Evolutionary conservation across 2,329 filamentous ascomycete species (phyloP), one percentile per base, ranked within the genome.

Genomic region (Colletotrichum australisinense): DNA sequence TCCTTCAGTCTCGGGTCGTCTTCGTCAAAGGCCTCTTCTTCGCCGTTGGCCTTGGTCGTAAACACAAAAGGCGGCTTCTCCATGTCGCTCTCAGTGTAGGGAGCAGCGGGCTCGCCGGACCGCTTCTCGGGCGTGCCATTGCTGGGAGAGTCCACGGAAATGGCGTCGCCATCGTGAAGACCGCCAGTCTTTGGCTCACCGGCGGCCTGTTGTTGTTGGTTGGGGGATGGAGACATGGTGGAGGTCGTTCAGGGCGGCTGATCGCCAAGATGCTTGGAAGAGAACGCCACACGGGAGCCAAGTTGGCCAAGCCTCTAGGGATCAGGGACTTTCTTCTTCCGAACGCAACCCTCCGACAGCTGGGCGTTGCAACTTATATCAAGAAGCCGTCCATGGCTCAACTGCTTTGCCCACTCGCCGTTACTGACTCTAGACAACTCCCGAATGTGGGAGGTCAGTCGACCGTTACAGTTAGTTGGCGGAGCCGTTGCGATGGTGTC

Each of bases 1-100:
- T 89, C 86, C 62, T 80, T 84, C 60, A 91, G 83, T 59, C 88
- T 85, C 6, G 86, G 84, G 69, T 89, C 84, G n/a, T 88, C 81
- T 55, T 87, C 86, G 7, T 78, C 77, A 57, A 84, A 79, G n/a
- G 76, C 75, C 60, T 79, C 77, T 63, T 83, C 76, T 62, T 67
- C 42, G 73, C 75, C 28, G 62, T 76, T 67, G 73, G 73, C 35
- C 73, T 75, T 53, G 42, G 76, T 57, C 2, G 75, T 76, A 53
- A 74, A 76, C 12, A 77, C 66, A 26, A 77, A 75, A 0, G 76
- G 75, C 5, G 76, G 75, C 55, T 77, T 75, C 56, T 77, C 76
- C 26, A 76, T 69, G 60, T 78, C 75, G 57, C 77, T 75, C 53
- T 76, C 72, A 30, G 69, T 72, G 56, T 76, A 77, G 2, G 75